These are phyloP conservation scores for Gilbertella persicaria DNA, from an alignment of 371 early-diverging fungal genomes.

Conservation along the genomic window DNA sequence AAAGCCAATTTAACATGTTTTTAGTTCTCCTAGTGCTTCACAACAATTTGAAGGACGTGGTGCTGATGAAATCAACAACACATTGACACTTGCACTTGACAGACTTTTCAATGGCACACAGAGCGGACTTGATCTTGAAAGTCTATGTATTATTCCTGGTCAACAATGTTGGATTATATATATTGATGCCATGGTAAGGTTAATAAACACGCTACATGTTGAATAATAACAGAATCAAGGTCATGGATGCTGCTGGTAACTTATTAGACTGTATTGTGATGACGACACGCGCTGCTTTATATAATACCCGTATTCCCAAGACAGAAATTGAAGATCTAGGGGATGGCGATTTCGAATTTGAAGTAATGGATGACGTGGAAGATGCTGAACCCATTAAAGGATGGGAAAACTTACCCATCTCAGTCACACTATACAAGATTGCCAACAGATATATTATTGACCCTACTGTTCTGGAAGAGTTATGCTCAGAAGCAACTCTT, in stretches of 20 bases:
- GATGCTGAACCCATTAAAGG: slow-evolving; percentile 80
- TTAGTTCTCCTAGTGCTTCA: slow-evolving; percentile 76
- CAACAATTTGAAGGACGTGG: slow-evolving; percentile 81
- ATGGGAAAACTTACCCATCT: slow-evolving; percentile 75
- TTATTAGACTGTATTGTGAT: slow-evolving; percentile 82
- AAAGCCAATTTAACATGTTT: slow-evolving; percentile 2
- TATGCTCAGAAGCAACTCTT: slow-evolving; percentile 78
- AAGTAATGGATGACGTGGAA: slow-evolving; percentile 84
- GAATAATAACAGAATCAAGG: slow-evolving; percentile 23
- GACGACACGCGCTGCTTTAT: slow-evolving; percentile 84
- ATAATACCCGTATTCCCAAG: slow-evolving; percentile 83
- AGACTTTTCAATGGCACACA: slow-evolving; percentile 80
- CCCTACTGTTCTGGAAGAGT: slow-evolving; percentile 85
- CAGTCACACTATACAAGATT: slow-evolving; percentile 86
- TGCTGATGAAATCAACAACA: slow-evolving; percentile 82
- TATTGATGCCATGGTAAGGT: slow-evolving; percentile 89
- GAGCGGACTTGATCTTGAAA: slow-evolving; percentile 81
- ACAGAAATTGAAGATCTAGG: slow-evolving; percentile 70
- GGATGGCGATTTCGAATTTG: slow-evolving; percentile 85
- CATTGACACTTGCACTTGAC: slow-evolving; percentile 78
- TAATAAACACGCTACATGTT: slow-evolving; percentile 5
- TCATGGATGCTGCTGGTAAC: slow-evolving; percentile 89
- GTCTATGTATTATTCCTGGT: slow-evolving; percentile 89
- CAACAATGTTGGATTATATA: slow-evolving; percentile 89
- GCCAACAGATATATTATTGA: slow-evolving; percentile 85